A percentile compares a stretch with the other conserved stretches of the same genome.
Conservation (phyloP, 805 yeast genomes). For the Lipomyces sp. region DNA sequence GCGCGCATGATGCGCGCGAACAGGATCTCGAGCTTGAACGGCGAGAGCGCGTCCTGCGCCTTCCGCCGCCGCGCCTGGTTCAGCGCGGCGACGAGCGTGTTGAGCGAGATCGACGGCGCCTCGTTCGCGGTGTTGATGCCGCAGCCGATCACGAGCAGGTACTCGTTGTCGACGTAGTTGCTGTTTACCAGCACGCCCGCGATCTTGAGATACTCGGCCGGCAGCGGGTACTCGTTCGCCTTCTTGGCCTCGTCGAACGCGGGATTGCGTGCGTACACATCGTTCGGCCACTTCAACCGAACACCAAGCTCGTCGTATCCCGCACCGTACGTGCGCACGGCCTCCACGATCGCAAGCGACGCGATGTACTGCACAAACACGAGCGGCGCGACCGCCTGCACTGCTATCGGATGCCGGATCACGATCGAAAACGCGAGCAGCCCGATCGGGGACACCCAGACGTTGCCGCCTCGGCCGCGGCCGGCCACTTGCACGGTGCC, state of each 20-base stretch:
- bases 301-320: conserved; percentile 77
- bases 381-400: conserved; percentile 48
- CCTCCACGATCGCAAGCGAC: conserved; percentile 77
- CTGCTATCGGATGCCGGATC: conserved; percentile 50
- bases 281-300: conserved; percentile 95
- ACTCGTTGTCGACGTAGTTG: conserved; percentile 56
- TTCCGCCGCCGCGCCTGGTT: conserved; percentile 49
- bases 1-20: conserved; percentile 65
- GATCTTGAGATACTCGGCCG: conserved; percentile 55
- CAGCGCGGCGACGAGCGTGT: conserved; percentile 59
- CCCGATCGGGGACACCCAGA: conserved; percentile 94
- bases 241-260: conserved; percentile 29
- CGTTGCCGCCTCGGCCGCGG: conserved; percentile 90
- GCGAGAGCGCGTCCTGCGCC: conserved; percentile 48
- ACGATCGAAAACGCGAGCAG: conserved; percentile 79
- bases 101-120: conserved; percentile 91
- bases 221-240: conserved; percentile 31
- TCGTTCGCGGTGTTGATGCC: conserved; percentile 80
- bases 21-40: conserved; percentile 47
- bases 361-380: conserved; percentile 85
- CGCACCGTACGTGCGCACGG: conserved; percentile 58
- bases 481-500: conserved; percentile 89
- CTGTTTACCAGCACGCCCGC: conserved; percentile 85
- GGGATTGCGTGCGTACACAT: conserved; percentile 72
- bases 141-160: conserved; percentile 73